Evolutionary conservation across 768 basidiomycete genomes (phyloP).

Genomic region (Trametes meyenii): DNA sequence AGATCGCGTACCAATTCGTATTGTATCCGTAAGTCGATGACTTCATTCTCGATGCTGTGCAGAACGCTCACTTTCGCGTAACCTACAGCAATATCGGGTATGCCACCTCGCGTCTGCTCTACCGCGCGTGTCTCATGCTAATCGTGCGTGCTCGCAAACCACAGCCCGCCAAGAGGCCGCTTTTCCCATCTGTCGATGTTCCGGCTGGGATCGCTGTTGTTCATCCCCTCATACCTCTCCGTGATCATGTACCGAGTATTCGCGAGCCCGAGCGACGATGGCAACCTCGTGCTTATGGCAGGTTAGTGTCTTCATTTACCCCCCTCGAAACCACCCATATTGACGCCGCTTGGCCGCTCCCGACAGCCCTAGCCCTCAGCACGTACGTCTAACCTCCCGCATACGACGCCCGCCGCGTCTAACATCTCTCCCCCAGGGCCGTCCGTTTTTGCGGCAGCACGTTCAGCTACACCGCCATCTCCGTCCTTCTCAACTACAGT

Average conservation of each 20-base stretch:
- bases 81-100: slow-evolving; percentile 40
- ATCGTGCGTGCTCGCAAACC: neutral
- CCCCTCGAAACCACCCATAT: neutral
- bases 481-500: slow-evolving; percentile 89
- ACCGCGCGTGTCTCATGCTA: too few relatives aligned
- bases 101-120: neutral
- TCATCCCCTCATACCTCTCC: slow-evolving; percentile 87
- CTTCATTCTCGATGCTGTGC: neutral
- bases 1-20: slow-evolving; percentile 90
- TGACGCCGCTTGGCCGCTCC: too few relatives aligned
- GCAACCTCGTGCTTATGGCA: slow-evolving; percentile 80
- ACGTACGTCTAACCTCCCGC: slow-evolving; percentile 56
- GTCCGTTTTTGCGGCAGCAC: slow-evolving; percentile 86
- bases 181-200: slow-evolving; percentile 90
- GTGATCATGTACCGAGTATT: slow-evolving; percentile 75
- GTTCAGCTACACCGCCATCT: slow-evolving; percentile 89
- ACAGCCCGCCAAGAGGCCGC: slow-evolving; percentile 76
- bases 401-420: slow-evolving; percentile 52
- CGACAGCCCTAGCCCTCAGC: slow-evolving; percentile 69
- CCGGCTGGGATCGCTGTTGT: slow-evolving; percentile 81
- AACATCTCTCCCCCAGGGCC: slow-evolving; percentile 76
- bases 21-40: slow-evolving; percentile 74
- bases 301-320: slow-evolving; percentile 46
- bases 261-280: slow-evolving; percentile 68
- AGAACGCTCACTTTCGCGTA: neutral